These are phyloP conservation scores for Cyanodermella asteris DNA, from an alignment of 2,329 filamentous ascomycete species.

Conservation along the genomic window DNA sequence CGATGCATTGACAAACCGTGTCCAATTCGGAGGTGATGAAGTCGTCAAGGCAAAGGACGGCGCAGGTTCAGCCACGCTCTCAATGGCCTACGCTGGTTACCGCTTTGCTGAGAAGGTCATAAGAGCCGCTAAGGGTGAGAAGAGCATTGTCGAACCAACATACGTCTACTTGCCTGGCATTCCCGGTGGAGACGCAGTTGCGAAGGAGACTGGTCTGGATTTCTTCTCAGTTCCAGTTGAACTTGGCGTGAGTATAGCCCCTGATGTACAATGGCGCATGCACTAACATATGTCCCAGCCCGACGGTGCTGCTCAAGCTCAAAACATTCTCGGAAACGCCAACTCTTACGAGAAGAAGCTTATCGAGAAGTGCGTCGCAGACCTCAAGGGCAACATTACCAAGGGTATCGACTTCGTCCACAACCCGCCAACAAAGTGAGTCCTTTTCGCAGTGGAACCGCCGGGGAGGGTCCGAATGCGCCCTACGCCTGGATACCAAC, in stretches of 20 bases:
- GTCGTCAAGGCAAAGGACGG: conserved; percentile 98
- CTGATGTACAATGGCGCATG: no score
- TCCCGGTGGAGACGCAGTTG: conserved; percentile 69
- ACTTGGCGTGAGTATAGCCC: no score
- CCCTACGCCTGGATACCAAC: no score
- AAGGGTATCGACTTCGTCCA: conserved; percentile 49
- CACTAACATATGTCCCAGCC: no score
- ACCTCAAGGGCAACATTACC: conserved; percentile 55
- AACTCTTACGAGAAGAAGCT: conserved; percentile 75
- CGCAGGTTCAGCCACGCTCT: conserved; percentile 87
- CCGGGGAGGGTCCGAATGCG: no score
- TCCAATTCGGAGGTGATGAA: conserved; percentile 98
- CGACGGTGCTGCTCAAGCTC: conserved; percentile 86
- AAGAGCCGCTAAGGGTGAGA: conserved; percentile 79
- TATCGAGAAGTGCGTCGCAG: conserved; percentile 60
- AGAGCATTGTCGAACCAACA: conserved; percentile 84
- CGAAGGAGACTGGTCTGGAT: conserved; percentile 93
- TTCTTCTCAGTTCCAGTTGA: conserved; percentile 95
- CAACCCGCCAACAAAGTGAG: conserved; percentile 75
- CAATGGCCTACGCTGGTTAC: conserved; percentile 92
- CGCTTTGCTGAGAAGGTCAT: conserved; percentile 77
- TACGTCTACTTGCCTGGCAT: conserved; percentile 93
- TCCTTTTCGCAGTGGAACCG: no score
- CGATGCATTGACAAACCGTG: conserved; percentile 66
- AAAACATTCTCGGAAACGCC: conserved; percentile 65